These are phyloP conservation scores for Pistacia vera DNA, from an alignment of 345 rosid species.

Conservation along the genomic window DNA sequence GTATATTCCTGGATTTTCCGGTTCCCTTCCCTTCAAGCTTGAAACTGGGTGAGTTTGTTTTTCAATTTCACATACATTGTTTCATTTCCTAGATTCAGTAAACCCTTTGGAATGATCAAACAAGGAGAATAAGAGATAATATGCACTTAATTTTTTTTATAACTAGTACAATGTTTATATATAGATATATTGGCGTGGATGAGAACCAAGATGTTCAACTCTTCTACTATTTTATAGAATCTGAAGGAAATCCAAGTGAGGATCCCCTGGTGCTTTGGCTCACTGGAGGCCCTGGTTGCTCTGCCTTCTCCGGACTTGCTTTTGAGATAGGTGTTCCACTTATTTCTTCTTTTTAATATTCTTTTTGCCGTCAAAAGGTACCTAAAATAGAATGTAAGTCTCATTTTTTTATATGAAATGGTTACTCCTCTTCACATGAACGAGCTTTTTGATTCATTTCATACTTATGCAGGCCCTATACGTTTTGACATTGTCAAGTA, in stretches of 20 bases:
- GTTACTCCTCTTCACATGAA: not conserved
- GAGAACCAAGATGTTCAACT: constrained; percentile 33
- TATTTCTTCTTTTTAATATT: no score
- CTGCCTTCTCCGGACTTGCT: constrained; percentile 32
- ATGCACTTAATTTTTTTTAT: not conserved
- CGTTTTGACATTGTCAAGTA: constrained; percentile 16
- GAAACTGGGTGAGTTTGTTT: constrained; percentile 42
- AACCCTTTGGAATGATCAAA: not conserved
- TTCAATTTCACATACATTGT: not conserved
- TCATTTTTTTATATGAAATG: no score
- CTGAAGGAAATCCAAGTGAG: constrained; percentile 30
- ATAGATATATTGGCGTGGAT: constrained; percentile 40
- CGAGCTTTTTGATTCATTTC: not conserved
- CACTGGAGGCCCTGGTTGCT: constrained; percentile 45
- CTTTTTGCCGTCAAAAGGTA: no score
- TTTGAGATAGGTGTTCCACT: constrained; percentile 21
- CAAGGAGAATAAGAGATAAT: not conserved
- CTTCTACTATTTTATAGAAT: constrained; percentile 42
- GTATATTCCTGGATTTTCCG: constrained; percentile 45
- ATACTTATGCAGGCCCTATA: constrained; percentile 20
- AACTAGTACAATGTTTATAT: not conserved
- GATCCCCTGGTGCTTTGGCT: constrained; percentile 43
- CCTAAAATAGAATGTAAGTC: no score
- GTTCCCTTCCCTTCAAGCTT: constrained; percentile 52
- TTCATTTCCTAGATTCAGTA: not conserved